A percentile compares a stretch with the other conserved stretches of the same genome.
Conservation (phyloP, 257 asterid genomes). For the Capsicum chinense region DNA sequence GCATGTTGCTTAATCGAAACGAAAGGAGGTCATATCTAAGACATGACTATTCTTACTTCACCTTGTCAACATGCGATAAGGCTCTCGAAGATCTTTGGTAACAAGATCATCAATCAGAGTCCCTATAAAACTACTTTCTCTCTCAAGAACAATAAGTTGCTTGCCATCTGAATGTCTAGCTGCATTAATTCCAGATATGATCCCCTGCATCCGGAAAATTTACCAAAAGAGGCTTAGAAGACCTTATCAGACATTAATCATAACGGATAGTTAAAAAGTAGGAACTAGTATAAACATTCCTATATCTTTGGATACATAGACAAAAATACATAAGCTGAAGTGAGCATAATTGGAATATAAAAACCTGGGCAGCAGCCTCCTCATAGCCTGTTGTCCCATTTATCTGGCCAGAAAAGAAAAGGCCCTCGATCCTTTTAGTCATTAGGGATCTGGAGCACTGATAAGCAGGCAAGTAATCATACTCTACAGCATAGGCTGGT, state of each 20-base stretch:
- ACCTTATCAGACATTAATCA: slow-evolving; percentile 11
- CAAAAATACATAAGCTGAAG: not conserved
- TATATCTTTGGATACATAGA: slow-evolving; percentile 14
- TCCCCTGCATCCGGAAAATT: slow-evolving; percentile 62
- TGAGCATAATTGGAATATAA: slow-evolving; percentile 20
- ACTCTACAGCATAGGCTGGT: slow-evolving; percentile 99
- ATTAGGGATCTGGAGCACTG: slow-evolving; percentile 95
- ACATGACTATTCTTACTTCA: slow-evolving; percentile 12
- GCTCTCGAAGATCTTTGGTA: slow-evolving; percentile 99
- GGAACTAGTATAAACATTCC: not conserved
- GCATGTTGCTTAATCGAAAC: not conserved
- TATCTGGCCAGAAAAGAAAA: slow-evolving; percentile 97
- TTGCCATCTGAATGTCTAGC: slow-evolving; percentile 89
- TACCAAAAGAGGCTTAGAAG: slow-evolving; percentile 18
- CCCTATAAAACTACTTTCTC: slow-evolving; percentile 97
- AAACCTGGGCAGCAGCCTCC: slow-evolving; percentile 99
- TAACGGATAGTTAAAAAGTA: not conserved
- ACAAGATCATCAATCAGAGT: slow-evolving; percentile 95
- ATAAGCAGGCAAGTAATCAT: slow-evolving; percentile 97
- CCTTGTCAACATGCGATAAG: slow-evolving; percentile 95
- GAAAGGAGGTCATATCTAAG: slow-evolving; percentile 1
- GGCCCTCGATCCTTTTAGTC: slow-evolving; percentile 95
- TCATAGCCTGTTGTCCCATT: slow-evolving; percentile 99
- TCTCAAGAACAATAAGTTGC: slow-evolving; percentile 85
- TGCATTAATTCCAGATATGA: slow-evolving; percentile 93